Evolutionary conservation across 2,329 filamentous ascomycete species (phyloP), one percentile per base, ranked within the genome.

Genomic region (Claviceps fusiformis): DNA sequence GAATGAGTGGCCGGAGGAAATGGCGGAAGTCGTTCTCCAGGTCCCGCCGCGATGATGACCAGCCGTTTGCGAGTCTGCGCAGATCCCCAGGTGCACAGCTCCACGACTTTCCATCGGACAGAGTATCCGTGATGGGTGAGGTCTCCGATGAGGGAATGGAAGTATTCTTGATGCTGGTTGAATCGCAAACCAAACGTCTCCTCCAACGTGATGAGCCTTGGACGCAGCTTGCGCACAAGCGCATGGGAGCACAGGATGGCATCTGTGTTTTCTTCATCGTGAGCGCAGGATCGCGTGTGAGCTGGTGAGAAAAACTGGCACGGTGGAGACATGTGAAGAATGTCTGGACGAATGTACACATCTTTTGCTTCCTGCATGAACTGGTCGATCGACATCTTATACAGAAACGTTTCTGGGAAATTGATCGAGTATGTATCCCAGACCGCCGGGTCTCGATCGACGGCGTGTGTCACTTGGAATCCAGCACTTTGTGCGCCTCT

Each of bases 271-370:
- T 70, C 74, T 1, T 87, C 85, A 58, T 95, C 87, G 29, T 85
- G 77, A 1, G 70, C 80, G 49, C 90, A 84, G 27, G 82, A 75
- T 7, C 71, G 71, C 0, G 87, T 91, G 57, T 95, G 84, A 0
- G 83, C 85, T 0, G 82, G 80, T 0, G 87, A 91, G 65, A 84
- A 91, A 2, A 78, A 81, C 60, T 92, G 87, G 55, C 89, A 95
- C 0, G 89, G 88, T 0, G 87, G 87, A 0, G 85, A 89, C 0
- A 90, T 68, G 59, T 95, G 89, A 0, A 88, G 69, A 1, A 92
- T 71, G 60, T 93, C 87, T 0, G 85, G 78, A 4, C 72, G 71
- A 10, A 60, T 55, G 9, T 53, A 24, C 9, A 24, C 53, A 59
- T 2, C 6, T 13, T 67, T 63, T 0, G 68, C 60, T 0, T 59